Percentiles rank a stretch among this genome's conserved stretches.
phyloP scores from a whole-genome alignment of 768 basidiomycete species.

The Hydnomerulius pinastri region DNA sequence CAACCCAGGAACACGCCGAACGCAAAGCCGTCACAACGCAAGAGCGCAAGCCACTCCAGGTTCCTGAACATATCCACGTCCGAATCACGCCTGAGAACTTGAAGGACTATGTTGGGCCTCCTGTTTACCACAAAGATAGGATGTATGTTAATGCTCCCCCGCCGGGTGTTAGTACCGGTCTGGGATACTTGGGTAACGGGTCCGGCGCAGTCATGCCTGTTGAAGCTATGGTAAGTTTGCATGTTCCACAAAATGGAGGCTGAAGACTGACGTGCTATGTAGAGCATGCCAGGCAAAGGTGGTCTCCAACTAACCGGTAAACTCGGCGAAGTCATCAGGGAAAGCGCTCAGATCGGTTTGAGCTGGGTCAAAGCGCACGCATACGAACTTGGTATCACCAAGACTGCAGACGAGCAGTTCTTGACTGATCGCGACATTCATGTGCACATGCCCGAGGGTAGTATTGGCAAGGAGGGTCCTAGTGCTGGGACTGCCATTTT shows the following conservation, averaged over 20 bases:
- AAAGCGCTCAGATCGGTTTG: conserved; percentile 92
- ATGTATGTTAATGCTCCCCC: conserved; percentile 83
- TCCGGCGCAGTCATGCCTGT: conserved; percentile 97
- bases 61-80: conserved; percentile 80
- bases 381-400: conserved; percentile 83
- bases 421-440: conserved; percentile 88
- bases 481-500: conserved; percentile 95
- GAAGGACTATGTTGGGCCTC: conserved; percentile 96
- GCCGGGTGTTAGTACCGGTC: conserved; percentile 90
- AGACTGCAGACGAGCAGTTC: conserved; percentile 69
- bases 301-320: conserved; percentile 92
- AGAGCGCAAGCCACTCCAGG: conserved; percentile 74
- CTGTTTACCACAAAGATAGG: conserved; percentile 92
- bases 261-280: conserved; percentile 12
- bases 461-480: conserved; percentile 93
- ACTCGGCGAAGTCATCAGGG: conserved; percentile 96
- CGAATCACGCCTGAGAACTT: conserved; percentile 83
- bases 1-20: conserved; percentile 32
- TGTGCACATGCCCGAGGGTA: conserved; percentile 96
- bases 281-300: conserved; percentile 98
- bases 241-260: not conserved
- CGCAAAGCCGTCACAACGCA: conserved; percentile 70
- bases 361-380: conserved; percentile 94
- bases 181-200: conserved; percentile 96
- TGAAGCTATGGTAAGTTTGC: conserved; percentile 75